Base-by-base conservation (phyloP, 2,329 filamentous ascomycete genomes). In the Aspergillus intermedius region DNA sequence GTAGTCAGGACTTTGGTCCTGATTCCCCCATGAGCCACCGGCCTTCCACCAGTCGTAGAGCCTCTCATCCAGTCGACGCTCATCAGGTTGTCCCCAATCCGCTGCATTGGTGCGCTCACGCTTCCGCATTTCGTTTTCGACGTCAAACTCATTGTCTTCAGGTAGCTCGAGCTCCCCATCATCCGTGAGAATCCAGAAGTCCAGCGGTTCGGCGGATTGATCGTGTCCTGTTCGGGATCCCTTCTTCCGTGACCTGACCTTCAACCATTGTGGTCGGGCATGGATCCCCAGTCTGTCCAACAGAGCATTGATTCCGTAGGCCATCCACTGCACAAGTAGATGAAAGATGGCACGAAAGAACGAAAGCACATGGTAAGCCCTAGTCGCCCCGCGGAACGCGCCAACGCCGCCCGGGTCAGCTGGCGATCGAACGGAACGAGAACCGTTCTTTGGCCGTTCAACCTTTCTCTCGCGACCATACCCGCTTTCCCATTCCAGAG, bases 21-120 rank as follows among this genome's bases (percentile, higher is more conserved):
- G 76, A 13, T 84, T 83, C 1, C 91, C 91, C 83, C 89, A 96
- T 73, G 87, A 87, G 6, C 88, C 89, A 17, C 88, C 89, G 47
- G 77, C 75, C 46, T 86, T 82, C 87, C 89, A 97, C 81, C 91
- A 93, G 25, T 76, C 75, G 65, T 96, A 97, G 1, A 96, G 72
- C 50, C 82, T 84, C 2, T 78, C 77, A 54, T 91, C 86, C 2
- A 96, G 74, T 35, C 81, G 79, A 23, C 79, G 78, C 57, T 93
- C 87, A 37, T 82, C 72, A 5, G 73, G 55, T 13, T 72, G 64
- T 43, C 68, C 68, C 66, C 70, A 73, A 35, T 65, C 56, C 25
- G 56, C 65, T 60, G 61, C 65, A 48, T 64, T 69, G 42, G 65
- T 73, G 49, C 69, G 67, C 25, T 86, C 72, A 44, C 82, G 76